Base-by-base conservation (phyloP, 805 yeast species). In the Torulaspora maleeae region DNA sequence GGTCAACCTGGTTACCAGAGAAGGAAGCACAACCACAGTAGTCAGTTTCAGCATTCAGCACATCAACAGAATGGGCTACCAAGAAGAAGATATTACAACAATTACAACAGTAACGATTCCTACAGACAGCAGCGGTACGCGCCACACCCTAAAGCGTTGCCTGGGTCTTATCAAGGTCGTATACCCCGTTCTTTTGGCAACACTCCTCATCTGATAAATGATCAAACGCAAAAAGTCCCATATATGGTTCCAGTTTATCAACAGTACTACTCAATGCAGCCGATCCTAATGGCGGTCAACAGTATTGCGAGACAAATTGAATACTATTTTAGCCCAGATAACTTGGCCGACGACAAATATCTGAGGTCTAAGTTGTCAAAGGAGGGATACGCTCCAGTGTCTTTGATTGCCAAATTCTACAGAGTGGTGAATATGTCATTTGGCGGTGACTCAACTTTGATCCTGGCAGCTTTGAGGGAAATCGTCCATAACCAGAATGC, bases 291-390 rank as follows among this genome's bases (percentile, higher is more conserved):
- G 48, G 61, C 64, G 13, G 57, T 63, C 40, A 55, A 59, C 41
- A 64, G 58, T 44, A 57, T 63, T 42, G 68, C 68, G 11, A 59
- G 60, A 48, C 98, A 90, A 72, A 72, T 91, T 42, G 93, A 87
- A 62, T 93, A 93, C 72, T 93, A 93, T 67, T 86, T 93, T 70
- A 83, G 95, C 25, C 73, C 82, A 41, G 95, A 88, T 57, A 93
- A 93, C 67, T 74, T 93, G 67, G 73, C 83, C 56, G 86, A 88
- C 68, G 99, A 93, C 69, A 71, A 82, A 41, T 91, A 70, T 63
- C 74, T 93, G 67, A 80, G 96, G 67, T 77, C 79, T 53, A 86
- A 85, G 58, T 86, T 91, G 33, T 57, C 61, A 9, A 52, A 52
- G 13, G 64, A 64, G 11, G 68, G 68, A 24, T 64, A 52, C 36